Conservation (phyloP, 1,284 basidiomycete genomes). For the Trichosporon asahii region DNA sequence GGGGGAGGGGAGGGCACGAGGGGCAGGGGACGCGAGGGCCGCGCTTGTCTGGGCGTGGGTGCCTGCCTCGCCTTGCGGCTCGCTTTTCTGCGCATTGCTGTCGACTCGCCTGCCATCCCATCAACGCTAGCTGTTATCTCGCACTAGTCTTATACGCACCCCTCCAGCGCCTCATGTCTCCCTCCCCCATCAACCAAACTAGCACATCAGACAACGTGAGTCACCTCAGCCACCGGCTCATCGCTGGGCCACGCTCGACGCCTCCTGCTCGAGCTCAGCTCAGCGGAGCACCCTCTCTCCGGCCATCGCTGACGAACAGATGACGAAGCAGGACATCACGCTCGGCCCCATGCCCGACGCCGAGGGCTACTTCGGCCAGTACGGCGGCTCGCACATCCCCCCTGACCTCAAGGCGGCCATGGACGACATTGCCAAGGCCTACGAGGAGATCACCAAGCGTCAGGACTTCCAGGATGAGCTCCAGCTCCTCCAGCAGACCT, state of each 20-base stretch:
- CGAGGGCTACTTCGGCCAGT: conserved; percentile 27
- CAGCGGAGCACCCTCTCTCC: neutral
- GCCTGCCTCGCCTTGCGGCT: neutral
- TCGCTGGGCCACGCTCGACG: neutral
- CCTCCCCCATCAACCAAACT: neutral
- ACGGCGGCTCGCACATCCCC: conserved; percentile 23
- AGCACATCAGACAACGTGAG: neutral
- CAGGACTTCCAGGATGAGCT: conserved; percentile 28
- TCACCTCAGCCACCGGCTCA: neutral
- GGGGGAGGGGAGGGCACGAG: too few species aligned
- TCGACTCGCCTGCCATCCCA: neutral
- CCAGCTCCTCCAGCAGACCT: conserved; percentile 17
- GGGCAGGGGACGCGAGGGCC: neutral
- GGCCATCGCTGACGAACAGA: neutral
- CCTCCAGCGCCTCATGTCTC: neutral
- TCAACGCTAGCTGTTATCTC: neutral
- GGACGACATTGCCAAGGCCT: conserved; percentile 24
- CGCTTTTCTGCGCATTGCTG: neutral
- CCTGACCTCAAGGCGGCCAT: conserved; percentile 25
- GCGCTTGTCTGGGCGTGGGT: neutral
- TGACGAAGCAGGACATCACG: conserved; percentile 14
- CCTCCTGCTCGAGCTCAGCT: neutral
- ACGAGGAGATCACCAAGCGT: conserved; percentile 23
- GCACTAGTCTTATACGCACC: neutral
- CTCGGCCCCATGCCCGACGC: conserved; percentile 27